These are phyloP conservation scores for Penicillium fimorum DNA, from an alignment of 495 filamentous ascomycete genomes.

Conservation along the genomic window DNA sequence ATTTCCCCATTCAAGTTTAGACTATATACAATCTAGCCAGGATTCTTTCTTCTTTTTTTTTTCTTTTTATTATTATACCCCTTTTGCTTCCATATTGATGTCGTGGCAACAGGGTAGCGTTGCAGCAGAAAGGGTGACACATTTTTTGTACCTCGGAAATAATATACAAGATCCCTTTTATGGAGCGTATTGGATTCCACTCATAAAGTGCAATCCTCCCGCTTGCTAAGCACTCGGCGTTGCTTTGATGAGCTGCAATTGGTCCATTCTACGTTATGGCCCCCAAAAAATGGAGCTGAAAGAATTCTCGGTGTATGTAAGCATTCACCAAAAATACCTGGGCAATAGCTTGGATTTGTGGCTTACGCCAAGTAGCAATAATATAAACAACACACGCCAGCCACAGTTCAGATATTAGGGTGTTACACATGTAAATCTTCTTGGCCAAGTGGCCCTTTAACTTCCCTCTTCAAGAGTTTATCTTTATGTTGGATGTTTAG, in stretches of 20 bases:
- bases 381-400: constrained; percentile 4
- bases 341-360: background rate
- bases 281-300: background rate
- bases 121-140: background rate
- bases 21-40: constrained; percentile 3
- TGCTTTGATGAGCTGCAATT: background rate
- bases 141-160: background rate
- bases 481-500: background rate
- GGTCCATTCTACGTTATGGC: background rate
- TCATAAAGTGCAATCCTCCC: background rate
- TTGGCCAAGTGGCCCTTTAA: background rate
- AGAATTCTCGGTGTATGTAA: too few relatives aligned
- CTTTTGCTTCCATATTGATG: background rate
- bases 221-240: background rate
- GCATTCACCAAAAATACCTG: background rate
- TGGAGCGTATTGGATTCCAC: background rate
- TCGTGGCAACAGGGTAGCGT: background rate
- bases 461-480: background rate
- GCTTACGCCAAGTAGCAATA: constrained; percentile 3
- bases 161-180: background rate
- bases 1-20: constrained; percentile 11
- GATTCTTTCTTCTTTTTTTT: background rate
- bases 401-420: background rate
- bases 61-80: too few relatives aligned
- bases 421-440: background rate